Evolutionary conservation across 495 filamentous ascomycete genomes (phyloP), one percentile per base, ranked within the genome.

Genomic region (Glonium stellatum): DNA sequence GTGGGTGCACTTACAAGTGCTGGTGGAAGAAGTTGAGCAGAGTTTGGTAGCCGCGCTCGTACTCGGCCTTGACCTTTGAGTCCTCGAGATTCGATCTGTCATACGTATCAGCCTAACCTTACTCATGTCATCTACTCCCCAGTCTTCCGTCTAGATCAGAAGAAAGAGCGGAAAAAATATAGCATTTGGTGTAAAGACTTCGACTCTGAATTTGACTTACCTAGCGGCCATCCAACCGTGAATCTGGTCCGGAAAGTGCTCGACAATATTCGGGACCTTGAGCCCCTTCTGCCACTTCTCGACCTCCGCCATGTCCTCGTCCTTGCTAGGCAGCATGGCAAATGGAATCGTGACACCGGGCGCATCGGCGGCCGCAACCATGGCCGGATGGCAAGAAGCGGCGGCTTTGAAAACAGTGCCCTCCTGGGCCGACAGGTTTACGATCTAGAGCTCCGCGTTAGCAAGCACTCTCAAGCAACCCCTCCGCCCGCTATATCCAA

Each of bases 181-280:
- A n/a, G n/a, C n/a, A n/a, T n/a, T n/a, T n/a, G n/a, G n/a, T n/a
- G n/a, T n/a, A n/a, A n/a, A n/a, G n/a, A n/a, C n/a, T n/a, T n/a
- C n/a, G n/a, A n/a, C n/a, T n/a, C n/a, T n/a, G n/a, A n/a, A 15
- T n/a, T 46, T 10, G 19, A 50, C 47, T 50, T 12, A 50, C 58
- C 88, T 77, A 5, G 91, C 91, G 19, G 87, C 89, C 91, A 96
- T 95, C 82, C 85, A 96, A 31, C 91, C 90, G 74, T 96, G 90
- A 50, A 95, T 81, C 79, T 95, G 89, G 62, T 87, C 84, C 10
- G 72, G 60, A 67, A 89, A 96, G 35, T 80, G 92, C 81, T 93
- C 87, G 19, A 96, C 83, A 67, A 88, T 77, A 65, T 90, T 86
- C 56, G 84, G 76, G 12, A 78, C 80, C 67, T 77, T 80, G 63